Evolutionary conservation across 176 grass and related monocot species (phyloP).

Genomic region (Zoysia pacifica): DNA sequence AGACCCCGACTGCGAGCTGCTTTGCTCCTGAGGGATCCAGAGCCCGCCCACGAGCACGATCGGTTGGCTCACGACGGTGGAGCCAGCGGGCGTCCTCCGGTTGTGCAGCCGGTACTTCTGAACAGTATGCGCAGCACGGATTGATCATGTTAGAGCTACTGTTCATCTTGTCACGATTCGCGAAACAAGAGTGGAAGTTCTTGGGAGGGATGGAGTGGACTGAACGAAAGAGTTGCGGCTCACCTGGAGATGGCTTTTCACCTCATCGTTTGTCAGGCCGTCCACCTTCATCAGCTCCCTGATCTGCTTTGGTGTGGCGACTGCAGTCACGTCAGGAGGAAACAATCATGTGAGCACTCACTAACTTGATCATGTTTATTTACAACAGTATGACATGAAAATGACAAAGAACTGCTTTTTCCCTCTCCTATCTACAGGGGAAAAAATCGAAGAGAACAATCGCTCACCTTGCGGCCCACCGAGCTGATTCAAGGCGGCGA

Average conservation of each 20-base stretch:
- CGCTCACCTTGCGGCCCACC: constrained; percentile 82
- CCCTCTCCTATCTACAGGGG: background rate
- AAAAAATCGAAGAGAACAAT: background rate
- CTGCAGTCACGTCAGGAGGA: constrained; percentile 47
- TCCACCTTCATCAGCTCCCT: constrained; percentile 96
- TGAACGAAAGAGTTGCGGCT: background rate
- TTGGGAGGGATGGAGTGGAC: background rate
- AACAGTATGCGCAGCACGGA: constrained; percentile 29
- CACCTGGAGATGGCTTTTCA: constrained; percentile 99
- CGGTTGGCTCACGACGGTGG: constrained; percentile 27
- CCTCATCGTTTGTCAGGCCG: constrained; percentile 95
- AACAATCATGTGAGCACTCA: background rate
- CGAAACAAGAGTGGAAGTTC: background rate
- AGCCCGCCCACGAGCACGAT: constrained; percentile 55
- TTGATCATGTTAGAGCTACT: constrained; percentile 11
- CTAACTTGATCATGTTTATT: too few species aligned
- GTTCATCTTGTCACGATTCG: too few species aligned
- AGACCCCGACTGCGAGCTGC: constrained; percentile 72
- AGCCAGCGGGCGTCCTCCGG: constrained; percentile 47
- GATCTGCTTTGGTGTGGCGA: constrained; percentile 95
- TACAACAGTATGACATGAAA: background rate
- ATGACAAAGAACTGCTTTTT: background rate
- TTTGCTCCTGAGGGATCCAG: constrained; percentile 59
- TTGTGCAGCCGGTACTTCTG: constrained; percentile 95
- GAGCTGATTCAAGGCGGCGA: constrained; percentile 67